phyloP scores from a whole-genome alignment of 352 stramenopile genomes.

The Vaucheria bursata region DNA sequence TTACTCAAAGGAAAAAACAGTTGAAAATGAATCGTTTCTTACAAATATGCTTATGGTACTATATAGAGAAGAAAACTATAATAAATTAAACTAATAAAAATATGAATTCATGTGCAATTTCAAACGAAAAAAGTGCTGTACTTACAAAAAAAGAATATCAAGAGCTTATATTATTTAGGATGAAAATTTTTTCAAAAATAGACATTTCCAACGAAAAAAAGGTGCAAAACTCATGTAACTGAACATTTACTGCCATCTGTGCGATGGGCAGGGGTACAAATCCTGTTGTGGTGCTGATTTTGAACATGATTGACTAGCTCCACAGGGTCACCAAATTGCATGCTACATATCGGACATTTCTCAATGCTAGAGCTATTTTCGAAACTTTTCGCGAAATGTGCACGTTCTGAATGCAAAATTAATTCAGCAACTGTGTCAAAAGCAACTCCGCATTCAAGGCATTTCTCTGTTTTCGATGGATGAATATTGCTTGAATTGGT shows the following conservation, averaged over 20 bases:
- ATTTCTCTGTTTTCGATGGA: background rate
- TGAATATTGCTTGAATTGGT: background rate
- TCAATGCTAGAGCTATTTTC: background rate
- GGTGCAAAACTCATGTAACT: background rate
- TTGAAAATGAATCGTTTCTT: too few species aligned
- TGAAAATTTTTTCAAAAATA: background rate
- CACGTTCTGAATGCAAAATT: slow-evolving; percentile 24
- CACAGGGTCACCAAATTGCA: background rate
- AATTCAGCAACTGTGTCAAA: slow-evolving; percentile 27
- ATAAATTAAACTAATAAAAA: too few species aligned
- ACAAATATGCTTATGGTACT: too few species aligned
- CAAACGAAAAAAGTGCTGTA: background rate
- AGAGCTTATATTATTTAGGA: background rate
- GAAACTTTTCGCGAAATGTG: background rate
- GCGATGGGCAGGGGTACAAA: background rate
- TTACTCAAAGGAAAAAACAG: too few species aligned
- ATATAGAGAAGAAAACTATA: too few species aligned
- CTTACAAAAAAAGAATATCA: background rate
- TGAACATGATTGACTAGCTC: slow-evolving; percentile 3
- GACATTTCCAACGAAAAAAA: background rate
- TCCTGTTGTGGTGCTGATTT: background rate
- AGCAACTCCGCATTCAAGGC: slow-evolving; percentile 20
- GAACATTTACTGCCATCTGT: background rate
- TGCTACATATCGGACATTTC: background rate
- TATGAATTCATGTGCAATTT: too few species aligned